Evolutionary conservation across 2,329 filamentous ascomycete species (phyloP).

Genomic region (Penicillium sp.): DNA sequence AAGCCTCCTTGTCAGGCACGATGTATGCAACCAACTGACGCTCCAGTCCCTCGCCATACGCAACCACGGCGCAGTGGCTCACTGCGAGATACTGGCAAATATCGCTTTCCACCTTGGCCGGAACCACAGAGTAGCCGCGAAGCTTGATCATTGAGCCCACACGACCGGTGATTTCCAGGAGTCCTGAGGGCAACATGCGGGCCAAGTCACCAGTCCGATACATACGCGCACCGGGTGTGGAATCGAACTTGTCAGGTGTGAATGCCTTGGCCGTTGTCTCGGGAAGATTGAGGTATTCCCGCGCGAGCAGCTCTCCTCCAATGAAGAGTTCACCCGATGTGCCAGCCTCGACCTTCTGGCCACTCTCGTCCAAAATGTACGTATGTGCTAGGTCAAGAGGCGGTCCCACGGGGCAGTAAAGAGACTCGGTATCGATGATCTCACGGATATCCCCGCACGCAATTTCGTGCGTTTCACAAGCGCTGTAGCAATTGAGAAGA

Average conservation of each 20-base stretch:
- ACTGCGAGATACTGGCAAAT: slow-evolving; percentile 71
- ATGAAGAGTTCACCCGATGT: slow-evolving; percentile 73
- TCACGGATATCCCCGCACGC: slow-evolving; percentile 73
- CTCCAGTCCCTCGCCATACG: slow-evolving; percentile 75
- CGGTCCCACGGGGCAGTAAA: slow-evolving; percentile 73
- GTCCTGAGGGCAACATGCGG: slow-evolving; percentile 65
- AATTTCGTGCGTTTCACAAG: slow-evolving; percentile 79
- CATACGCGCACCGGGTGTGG: slow-evolving; percentile 64
- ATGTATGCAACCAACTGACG: slow-evolving; percentile 76
- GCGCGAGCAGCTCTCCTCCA: slow-evolving; percentile 71
- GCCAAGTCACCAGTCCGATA: slow-evolving; percentile 75
- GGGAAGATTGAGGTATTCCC: slow-evolving; percentile 77
- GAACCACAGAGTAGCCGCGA: slow-evolving; percentile 75
- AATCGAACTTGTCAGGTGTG: slow-evolving; percentile 64
- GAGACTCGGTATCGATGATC: slow-evolving; percentile 65
- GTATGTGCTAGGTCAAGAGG: slow-evolving; percentile 68
- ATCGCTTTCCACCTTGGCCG: slow-evolving; percentile 73
- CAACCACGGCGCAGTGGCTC: slow-evolving; percentile 69
- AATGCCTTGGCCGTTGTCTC: slow-evolving; percentile 77
- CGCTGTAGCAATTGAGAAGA: slow-evolving; percentile 78
- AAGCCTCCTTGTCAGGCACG: slow-evolving; percentile 63
- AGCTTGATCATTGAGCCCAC: slow-evolving; percentile 81
- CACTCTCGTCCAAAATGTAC: slow-evolving; percentile 72
- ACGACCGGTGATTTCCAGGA: slow-evolving; percentile 74
- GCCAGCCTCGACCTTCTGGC: slow-evolving; percentile 64